Evolutionary conservation across 2,329 filamentous ascomycete genomes (phyloP).

Genomic region (Sporothrix humicola): DNA sequence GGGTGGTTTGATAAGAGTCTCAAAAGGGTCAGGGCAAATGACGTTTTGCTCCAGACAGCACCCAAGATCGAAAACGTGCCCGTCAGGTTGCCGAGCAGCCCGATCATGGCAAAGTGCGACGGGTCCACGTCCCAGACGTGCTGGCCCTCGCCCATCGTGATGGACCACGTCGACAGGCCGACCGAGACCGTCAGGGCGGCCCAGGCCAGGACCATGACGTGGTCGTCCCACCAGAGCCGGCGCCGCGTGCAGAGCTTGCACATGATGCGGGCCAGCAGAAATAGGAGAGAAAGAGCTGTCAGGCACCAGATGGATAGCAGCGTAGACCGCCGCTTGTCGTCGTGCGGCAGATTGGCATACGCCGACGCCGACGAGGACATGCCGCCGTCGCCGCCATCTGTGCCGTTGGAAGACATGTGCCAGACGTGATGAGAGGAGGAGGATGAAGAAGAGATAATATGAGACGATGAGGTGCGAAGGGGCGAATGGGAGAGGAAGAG

Average conservation of each 20-base stretch:
- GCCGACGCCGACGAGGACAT: neutral
- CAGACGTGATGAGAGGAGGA: neutral
- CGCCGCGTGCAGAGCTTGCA: slow-evolving; percentile 38
- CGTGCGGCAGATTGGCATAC: slow-evolving; percentile 21
- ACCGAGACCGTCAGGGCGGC: slow-evolving; percentile 32
- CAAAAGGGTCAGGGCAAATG: slow-evolving; percentile 47
- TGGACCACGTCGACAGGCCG: slow-evolving; percentile 25
- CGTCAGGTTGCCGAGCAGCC: slow-evolving; percentile 33
- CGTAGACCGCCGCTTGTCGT: slow-evolving; percentile 30
- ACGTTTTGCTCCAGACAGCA: slow-evolving; percentile 44
- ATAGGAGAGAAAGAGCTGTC: slow-evolving; percentile 34
- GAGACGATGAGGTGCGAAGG: neutral
- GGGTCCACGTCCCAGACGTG: slow-evolving; percentile 33
- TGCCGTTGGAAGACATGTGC: slow-evolving; percentile 13
- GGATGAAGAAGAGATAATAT: neutral
- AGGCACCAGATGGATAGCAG: slow-evolving; percentile 38
- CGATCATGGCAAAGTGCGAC: slow-evolving; percentile 22
- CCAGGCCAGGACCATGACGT: slow-evolving; percentile 40
- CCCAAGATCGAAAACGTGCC: slow-evolving; percentile 35
- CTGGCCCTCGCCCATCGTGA: slow-evolving; percentile 27
- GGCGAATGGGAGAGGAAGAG: neutral
- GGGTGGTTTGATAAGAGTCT: slow-evolving; percentile 41
- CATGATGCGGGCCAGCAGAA: slow-evolving; percentile 40
- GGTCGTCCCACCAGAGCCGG: slow-evolving; percentile 43
- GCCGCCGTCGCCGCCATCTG: neutral